Percentiles rank a stretch among this genome's conserved stretches.
phyloP scores from a whole-genome alignment of 2,329 filamentous ascomycete species.

The Xylariaceae sp. region DNA sequence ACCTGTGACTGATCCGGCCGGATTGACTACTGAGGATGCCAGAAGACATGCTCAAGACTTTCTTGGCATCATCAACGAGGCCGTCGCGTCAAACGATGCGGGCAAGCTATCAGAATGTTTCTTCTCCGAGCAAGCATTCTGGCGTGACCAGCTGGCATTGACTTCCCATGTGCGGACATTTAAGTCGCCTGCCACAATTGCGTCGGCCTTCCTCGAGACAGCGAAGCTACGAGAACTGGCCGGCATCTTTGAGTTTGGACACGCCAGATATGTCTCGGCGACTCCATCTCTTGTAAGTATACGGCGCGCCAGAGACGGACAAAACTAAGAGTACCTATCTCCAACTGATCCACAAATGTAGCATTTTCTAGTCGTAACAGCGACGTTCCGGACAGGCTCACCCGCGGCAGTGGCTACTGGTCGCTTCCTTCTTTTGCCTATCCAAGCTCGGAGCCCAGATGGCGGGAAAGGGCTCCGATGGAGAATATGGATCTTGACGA shows the following conservation, averaged over 20 bases:
- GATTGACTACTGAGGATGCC: not conserved
- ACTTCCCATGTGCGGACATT: slow-evolving; percentile 32
- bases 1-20: not conserved
- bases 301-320: too few species aligned
- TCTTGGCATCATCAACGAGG: slow-evolving; percentile 13
- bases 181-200: slow-evolving; percentile 13
- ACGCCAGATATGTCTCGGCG: too few species aligned
- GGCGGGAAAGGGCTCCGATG: too few species aligned
- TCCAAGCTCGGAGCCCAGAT: not conserved
- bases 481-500: slow-evolving; percentile 29
- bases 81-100: slow-evolving; percentile 13
- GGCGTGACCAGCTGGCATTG: slow-evolving; percentile 29
- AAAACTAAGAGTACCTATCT: too few species aligned
- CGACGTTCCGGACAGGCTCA: not conserved
- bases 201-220: slow-evolving; percentile 15
- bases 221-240: too few species aligned
- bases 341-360: too few species aligned
- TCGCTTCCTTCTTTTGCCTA: not conserved
- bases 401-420: not conserved
- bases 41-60: not conserved
- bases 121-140: slow-evolving; percentile 25
- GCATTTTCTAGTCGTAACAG: too few species aligned
- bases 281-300: too few species aligned
- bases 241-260: too few species aligned
- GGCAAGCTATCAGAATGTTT: slow-evolving; percentile 21